Base-by-base conservation (phyloP, 2,329 filamentous ascomycete species). In the Elsinoe ampelina region DNA sequence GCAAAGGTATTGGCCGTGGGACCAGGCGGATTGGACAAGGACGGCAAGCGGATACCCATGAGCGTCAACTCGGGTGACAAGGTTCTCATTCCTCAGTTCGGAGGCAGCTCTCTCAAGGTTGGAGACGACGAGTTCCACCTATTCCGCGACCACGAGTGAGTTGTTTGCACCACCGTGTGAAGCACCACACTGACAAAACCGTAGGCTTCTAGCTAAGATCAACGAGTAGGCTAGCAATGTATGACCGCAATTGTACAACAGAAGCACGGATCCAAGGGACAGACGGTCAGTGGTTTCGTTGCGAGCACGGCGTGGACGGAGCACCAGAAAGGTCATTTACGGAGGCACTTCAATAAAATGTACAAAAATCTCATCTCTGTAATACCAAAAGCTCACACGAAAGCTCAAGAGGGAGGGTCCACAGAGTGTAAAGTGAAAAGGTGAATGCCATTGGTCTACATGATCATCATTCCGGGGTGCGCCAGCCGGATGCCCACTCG, bases 191-290 rank as follows among this genome's bases (percentile, higher is more conserved):
- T 35, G 39, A 35, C 32, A 7, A 54, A 7, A n/a, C 20, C 38
- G 22, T 67, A 96, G 92, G 74, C 89, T 98, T 66, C 84, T 98
- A 60, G 93, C 93, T 73, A 98, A 97, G 86, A 95, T 98, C 82
- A 95, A 89, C 77, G 92, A 97, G 81, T 95, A 88, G 38, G 19
- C 35, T 20, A 17, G 15, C 2, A 11, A 2, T 10, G 6, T 5
- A 45, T 15, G 8, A 19, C 10, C 41, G n/a, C 20, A 12, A 26
- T 7, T 45, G 41, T 45, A 26, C 4, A 22, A 26, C 26, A 45
- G 19, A 22, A 26, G 30, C 22, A 50, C 11, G 15, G 22, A 12
- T 17, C 1, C n/a, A 5, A 8, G 5, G 26, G 45, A 6, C 3
- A 2, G 20, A 12, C 12, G 19, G 41, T 12, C 10, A 6, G 13